Evolutionary conservation across 768 basidiomycete species (phyloP).

Genomic region (Dacryopinax spathularia): DNA sequence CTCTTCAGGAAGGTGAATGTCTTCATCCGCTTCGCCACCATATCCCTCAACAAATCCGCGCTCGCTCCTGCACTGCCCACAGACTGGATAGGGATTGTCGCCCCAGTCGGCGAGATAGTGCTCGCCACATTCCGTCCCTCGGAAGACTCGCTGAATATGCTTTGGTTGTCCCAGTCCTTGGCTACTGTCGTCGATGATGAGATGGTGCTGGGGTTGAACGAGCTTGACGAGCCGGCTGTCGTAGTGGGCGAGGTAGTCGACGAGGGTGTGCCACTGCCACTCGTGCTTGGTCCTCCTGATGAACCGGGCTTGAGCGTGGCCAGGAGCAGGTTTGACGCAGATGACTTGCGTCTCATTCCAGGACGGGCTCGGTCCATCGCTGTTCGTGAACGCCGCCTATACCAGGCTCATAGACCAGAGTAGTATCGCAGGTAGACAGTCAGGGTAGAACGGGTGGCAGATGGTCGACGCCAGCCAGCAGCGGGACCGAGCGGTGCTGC

Average conservation of each 20-base stretch:
- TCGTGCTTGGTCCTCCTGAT: neutral
- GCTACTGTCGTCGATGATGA: constrained; percentile 1
- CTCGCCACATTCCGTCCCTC: neutral
- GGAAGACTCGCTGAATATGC: neutral
- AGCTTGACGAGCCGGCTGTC: neutral
- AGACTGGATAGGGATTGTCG: neutral
- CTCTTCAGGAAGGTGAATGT: constrained; percentile 74
- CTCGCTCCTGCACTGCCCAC: neutral
- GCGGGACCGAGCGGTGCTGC: neutral
- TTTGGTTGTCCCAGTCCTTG: constrained; percentile 3
- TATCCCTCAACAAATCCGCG: constrained; percentile 55
- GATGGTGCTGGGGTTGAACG: constrained; percentile 3
- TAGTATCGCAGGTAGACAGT: too few species aligned
- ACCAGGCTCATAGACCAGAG: neutral
- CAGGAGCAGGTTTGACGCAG: constrained; percentile 52
- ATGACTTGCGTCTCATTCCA: constrained; percentile 63
- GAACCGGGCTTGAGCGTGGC: neutral
- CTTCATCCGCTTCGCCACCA: constrained; percentile 71
- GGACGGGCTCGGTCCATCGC: constrained; percentile 28
- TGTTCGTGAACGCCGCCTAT: neutral
- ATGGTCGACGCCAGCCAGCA: constrained; percentile 3
- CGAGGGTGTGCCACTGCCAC: neutral
- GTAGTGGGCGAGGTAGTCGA: constrained; percentile 14
- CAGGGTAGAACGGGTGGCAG: too few species aligned
- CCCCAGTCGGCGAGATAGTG: neutral